These are phyloP conservation scores for Heliosperma pusillum DNA, from an alignment of 148 eudicot genomes.

Conservation along the genomic window DNA sequence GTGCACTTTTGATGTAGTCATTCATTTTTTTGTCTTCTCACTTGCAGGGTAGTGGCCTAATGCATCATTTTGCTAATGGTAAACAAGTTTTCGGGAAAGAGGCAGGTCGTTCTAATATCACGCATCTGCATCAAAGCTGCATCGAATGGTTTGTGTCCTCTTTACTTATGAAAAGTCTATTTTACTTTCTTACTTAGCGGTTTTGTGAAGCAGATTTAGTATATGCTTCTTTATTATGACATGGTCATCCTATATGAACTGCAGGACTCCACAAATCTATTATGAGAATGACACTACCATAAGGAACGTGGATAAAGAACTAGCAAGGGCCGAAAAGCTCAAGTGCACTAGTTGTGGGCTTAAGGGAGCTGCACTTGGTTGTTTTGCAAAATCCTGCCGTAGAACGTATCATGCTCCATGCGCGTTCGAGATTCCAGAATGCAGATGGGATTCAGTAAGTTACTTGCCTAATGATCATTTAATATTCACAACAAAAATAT, in stretches of 20 bases:
- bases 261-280: constrained; percentile 87
- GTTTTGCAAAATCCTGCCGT: constrained; percentile 67
- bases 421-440: constrained; percentile 47
- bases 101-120: constrained; percentile 34
- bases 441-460: constrained; percentile 91
- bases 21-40: background rate
- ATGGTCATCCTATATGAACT: constrained; percentile 17
- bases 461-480: background rate
- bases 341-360: constrained; percentile 77
- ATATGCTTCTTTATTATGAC: background rate
- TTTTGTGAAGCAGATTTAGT: background rate
- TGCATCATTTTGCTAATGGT: constrained; percentile 71
- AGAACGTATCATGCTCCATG: constrained; percentile 84
- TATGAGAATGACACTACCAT: constrained; percentile 47
- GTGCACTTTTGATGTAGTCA: background rate
- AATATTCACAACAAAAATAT: background rate
- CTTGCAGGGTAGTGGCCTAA: constrained; percentile 60
- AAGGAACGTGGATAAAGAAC: constrained; percentile 68
- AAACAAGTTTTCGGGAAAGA: constrained; percentile 53
- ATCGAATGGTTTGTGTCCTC: constrained; percentile 63
- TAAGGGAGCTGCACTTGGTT: constrained; percentile 93
- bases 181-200: too few relatives aligned
- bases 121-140: constrained; percentile 70
- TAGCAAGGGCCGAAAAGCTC: constrained; percentile 73
- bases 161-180: too few relatives aligned